phyloP scores from a whole-genome alignment of 2,329 filamentous ascomycete species.

The Penicillium concentricum region DNA sequence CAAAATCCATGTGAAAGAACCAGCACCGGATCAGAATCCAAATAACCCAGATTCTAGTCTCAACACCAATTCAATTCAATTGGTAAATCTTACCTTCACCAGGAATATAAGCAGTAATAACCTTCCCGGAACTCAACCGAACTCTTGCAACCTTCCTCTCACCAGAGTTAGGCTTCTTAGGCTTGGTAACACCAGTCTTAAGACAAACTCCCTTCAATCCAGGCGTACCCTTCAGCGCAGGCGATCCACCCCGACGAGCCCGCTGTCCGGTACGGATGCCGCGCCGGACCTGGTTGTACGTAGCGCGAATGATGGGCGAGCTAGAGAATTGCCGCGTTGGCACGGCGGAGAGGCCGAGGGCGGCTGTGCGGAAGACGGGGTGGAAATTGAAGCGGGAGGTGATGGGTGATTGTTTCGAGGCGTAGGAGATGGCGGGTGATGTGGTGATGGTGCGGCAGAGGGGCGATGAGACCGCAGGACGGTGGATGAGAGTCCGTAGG shows the following conservation, averaged over 20 bases:
- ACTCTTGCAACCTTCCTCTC: conserved; percentile 95
- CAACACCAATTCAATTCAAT: conserved; percentile 17
- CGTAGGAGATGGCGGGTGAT: conserved; percentile 13
- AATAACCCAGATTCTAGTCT: background rate
- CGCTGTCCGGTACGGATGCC: conserved; percentile 77
- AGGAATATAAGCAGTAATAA: conserved; percentile 91
- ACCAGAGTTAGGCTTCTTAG: conserved; percentile 98
- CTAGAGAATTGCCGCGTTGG: conserved; percentile 54
- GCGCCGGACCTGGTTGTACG: conserved; percentile 70
- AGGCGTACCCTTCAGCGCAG: conserved; percentile 73
- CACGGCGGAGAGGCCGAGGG: conserved; percentile 18
- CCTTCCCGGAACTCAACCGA: conserved; percentile 78
- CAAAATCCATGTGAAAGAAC: background rate
- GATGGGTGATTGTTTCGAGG: conserved; percentile 20
- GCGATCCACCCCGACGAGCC: conserved; percentile 82
- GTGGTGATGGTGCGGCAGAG: conserved; percentile 27
- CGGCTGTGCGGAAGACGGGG: conserved; percentile 32
- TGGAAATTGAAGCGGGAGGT: conserved; percentile 25
- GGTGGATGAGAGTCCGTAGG: conserved; percentile 34
- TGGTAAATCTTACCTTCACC: conserved; percentile 66
- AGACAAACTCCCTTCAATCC: conserved; percentile 94
- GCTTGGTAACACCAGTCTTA: conserved; percentile 88
- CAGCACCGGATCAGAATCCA: background rate
- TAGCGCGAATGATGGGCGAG: conserved; percentile 58
- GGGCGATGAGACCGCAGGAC: conserved; percentile 21